Conservation (phyloP, 2,329 filamentous ascomycete species). For the Botrytis elliptica region DNA sequence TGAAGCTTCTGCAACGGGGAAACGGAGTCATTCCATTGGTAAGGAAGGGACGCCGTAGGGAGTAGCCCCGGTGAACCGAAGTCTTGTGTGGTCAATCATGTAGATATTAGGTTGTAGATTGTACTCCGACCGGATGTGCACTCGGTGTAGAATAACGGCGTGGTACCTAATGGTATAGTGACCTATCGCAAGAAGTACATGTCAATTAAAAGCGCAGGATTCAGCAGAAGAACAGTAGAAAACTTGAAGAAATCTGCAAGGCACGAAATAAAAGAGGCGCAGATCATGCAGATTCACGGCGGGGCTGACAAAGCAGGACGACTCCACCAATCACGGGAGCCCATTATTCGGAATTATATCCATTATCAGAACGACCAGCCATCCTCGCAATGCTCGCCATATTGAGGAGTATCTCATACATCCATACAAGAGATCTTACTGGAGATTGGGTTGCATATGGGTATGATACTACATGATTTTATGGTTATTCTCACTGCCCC, state of each 20-base stretch:
- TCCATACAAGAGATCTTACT: background rate
- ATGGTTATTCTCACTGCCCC: background rate
- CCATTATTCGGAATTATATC: background rate
- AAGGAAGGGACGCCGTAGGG: too few species aligned
- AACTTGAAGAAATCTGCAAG: background rate
- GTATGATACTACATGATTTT: background rate
- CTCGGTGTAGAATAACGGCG: background rate
- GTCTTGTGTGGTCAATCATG: background rate
- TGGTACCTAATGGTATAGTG: background rate
- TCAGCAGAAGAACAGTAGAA: too few species aligned
- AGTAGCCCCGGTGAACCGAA: background rate
- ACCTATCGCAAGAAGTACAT: background rate
- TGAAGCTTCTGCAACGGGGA: background rate
- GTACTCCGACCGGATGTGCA: background rate
- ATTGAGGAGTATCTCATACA: background rate
- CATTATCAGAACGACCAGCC: conserved; percentile 1
- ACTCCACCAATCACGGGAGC: background rate
- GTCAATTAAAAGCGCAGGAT: background rate
- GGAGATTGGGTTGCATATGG: background rate
- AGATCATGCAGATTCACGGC: background rate
- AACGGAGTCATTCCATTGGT: background rate
- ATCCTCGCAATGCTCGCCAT: background rate
- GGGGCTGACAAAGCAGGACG: background rate
- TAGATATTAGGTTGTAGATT: background rate
- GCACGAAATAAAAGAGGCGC: background rate